A percentile compares a stretch with the other conserved stretches of the same genome.
Evolutionary conservation across 805 yeast genomes (phyloP).

Genomic region (Lipomyces anomalus): DNA sequence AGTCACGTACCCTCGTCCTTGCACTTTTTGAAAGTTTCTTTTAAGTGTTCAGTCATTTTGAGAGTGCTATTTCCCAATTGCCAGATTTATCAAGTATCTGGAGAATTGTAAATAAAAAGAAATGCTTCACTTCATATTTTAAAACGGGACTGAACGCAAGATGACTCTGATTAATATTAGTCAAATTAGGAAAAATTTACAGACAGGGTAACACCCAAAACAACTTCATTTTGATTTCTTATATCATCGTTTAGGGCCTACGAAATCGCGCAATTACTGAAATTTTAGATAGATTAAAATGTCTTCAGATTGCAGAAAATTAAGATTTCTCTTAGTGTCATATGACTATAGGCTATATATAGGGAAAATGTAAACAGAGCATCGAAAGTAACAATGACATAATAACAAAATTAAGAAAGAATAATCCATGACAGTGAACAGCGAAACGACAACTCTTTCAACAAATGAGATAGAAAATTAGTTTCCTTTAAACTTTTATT

Average conservation of each 20-base stretch:
- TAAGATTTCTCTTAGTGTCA: too few relatives aligned
- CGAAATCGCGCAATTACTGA: too few relatives aligned
- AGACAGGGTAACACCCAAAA: neutral
- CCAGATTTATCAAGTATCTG: neutral
- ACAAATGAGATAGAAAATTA: neutral
- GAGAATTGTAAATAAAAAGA: neutral
- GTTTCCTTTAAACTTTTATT: constrained; percentile 1
- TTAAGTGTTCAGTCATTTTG: constrained; percentile 15
- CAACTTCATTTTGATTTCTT: neutral
- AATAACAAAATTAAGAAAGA: neutral
- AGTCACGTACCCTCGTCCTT: constrained; percentile 16
- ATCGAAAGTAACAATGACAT: neutral
- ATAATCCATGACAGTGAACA: neutral
- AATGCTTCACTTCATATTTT: too few relatives aligned
- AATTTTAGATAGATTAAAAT: too few relatives aligned
- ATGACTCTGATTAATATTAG: neutral
- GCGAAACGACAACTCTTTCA: neutral
- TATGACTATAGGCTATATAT: neutral
- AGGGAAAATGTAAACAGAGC: neutral
- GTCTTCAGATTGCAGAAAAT: too few relatives aligned
- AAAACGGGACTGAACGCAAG: too few relatives aligned
- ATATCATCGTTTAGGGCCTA: too few relatives aligned
- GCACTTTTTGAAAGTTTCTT: constrained; percentile 15
- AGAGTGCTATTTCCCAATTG: neutral
- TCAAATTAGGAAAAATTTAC: too few relatives aligned